Percentiles rank a stretch among this genome's conserved stretches.
Evolutionary conservation across 345 rosid species (phyloP).

Genomic region (Gossypium raimondii): DNA sequence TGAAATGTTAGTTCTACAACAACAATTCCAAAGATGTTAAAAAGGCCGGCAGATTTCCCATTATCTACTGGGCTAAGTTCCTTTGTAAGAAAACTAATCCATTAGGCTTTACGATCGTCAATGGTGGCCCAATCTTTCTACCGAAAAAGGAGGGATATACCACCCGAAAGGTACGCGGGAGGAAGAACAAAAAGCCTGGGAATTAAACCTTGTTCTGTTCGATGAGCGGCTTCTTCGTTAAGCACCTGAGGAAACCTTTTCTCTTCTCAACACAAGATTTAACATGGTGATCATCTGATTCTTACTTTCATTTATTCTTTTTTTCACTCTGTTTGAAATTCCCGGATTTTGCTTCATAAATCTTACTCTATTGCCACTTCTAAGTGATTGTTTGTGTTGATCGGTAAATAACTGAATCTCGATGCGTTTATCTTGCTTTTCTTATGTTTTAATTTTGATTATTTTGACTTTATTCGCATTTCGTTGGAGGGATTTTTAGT

Average conservation of each 20-base stretch:
- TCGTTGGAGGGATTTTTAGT: constrained; percentile 4
- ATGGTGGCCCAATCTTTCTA: not conserved
- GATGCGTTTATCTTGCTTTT: not conserved
- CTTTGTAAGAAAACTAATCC: not conserved
- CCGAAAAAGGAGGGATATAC: not conserved
- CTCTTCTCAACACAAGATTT: not conserved
- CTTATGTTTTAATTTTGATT: not conserved
- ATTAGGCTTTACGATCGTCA: not conserved
- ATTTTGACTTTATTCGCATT: not conserved
- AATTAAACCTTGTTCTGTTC: not conserved
- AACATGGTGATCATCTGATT: not conserved
- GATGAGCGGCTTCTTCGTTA: not conserved
- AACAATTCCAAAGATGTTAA: too few species aligned
- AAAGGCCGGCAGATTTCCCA: too few species aligned
- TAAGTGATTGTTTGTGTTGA: not conserved
- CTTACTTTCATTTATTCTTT: not conserved
- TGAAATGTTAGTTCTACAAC: too few species aligned
- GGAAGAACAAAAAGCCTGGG: not conserved
- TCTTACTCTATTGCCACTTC: not conserved
- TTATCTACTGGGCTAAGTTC: not conserved
- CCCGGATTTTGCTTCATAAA: not conserved
- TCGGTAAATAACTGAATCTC: not conserved
- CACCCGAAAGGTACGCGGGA: not conserved
- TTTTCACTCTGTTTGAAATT: not conserved
- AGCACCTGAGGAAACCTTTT: not conserved